These are phyloP conservation scores for Tuber calosporum DNA, from an alignment of 495 filamentous ascomycete genomes.

Conservation along the genomic window DNA sequence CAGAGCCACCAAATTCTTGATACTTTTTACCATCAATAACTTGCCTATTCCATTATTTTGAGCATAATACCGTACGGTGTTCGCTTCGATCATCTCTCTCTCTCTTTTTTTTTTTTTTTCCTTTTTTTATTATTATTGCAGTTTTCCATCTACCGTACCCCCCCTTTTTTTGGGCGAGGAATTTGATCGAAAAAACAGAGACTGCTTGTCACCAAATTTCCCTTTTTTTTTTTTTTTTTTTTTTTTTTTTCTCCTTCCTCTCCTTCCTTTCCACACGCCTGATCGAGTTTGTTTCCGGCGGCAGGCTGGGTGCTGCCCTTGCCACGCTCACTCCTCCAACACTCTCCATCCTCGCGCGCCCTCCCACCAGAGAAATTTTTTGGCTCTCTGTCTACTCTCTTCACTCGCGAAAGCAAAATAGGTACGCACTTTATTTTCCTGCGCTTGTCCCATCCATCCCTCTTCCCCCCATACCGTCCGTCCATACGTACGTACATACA, in stretches of 20 bases:
- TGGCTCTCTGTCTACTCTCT: slow-evolving; percentile 39
- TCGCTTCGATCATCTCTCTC: background rate
- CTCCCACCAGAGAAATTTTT: slow-evolving; percentile 37
- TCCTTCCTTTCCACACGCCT: slow-evolving; percentile 29
- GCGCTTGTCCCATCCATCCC: slow-evolving; percentile 39
- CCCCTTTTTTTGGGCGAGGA: slow-evolving; percentile 21
- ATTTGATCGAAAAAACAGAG: slow-evolving; percentile 11
- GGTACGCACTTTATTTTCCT: slow-evolving; percentile 41
- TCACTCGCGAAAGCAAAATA: slow-evolving; percentile 40
- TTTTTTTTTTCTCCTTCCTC: background rate
- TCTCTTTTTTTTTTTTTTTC: slow-evolving; percentile 8
- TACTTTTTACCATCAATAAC: background rate
- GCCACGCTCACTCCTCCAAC: slow-evolving; percentile 38
- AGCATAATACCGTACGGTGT: slow-evolving; percentile 1
- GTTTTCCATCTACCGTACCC: slow-evolving; percentile 7
- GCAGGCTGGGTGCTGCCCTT: slow-evolving; percentile 39
- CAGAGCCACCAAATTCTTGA: background rate
- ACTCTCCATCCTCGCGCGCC: slow-evolving; percentile 38
- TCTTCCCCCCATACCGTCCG: slow-evolving; percentile 14
- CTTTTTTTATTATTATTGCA: background rate
- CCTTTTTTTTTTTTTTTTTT: background rate
- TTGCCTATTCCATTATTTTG: background rate
- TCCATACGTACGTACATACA: slow-evolving; percentile 20
- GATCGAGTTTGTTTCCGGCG: slow-evolving; percentile 29
- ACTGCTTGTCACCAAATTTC: slow-evolving; percentile 3